Base-by-base conservation (phyloP, 345 rosid genomes). In the Heritiera fomes region DNA sequence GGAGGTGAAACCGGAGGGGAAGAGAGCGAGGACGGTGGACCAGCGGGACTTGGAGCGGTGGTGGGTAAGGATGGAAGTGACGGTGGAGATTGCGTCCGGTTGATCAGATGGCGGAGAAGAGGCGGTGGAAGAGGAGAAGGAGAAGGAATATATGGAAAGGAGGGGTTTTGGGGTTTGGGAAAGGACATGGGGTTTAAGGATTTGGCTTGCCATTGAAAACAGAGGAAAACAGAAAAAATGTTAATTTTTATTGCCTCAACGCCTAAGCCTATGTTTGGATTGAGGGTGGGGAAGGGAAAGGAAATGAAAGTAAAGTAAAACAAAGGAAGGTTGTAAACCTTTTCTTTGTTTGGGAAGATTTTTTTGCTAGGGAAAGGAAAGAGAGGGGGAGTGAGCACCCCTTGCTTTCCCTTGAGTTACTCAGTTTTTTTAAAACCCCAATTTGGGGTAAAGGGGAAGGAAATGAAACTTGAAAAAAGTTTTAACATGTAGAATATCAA, bases 1-100 rank as follows among this genome's bases (percentile, higher is more conserved):
- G 0, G 94, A 90, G n/a, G 87, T 80, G 81, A 92, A 84, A 34
- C 90, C 90, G 78, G 86, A 59, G 64, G 92, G 85, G 84, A 77
- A 83, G 53, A 91, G 90, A 4, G 91, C 69, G 77, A 87, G 90
- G 86, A 93, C 90, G 77, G 88, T 84, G 74, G 82, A 84, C 98
- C 97, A 93, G 2, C 96, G 89, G 69, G 94, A 90, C 77, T 92
- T 93, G 85, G 94, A 91, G 77, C 92, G 93, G 85, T 91, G 93
- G 86, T 91, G 87, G 75, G 85, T 89, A 80, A 95, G 92, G 83
- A 93, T 81, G 56, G 94, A 88, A 65, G 88, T 85, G 83, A 86
- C 86, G 82, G 84, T 49, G 78, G 94, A 59, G 75, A 87, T 74
- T 47, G 83, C 53, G 12, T 70, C 59, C 83, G 82, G 58, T 4